Conservation (phyloP, 2,329 filamentous ascomycete species). For the Calonectria pseudoreteaudii region DNA sequence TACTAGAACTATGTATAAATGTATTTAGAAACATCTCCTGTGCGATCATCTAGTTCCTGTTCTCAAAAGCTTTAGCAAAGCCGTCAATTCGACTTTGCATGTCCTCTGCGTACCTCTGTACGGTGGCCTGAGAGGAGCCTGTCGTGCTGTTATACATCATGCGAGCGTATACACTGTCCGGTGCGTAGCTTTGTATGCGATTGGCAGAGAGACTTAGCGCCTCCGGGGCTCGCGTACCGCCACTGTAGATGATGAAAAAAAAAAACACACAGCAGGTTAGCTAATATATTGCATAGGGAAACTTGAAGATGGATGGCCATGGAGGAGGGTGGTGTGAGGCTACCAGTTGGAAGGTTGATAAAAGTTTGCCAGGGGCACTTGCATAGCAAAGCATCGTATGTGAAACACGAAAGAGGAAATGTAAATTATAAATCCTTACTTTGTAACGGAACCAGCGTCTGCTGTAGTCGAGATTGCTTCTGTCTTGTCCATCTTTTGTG, state of each 20-base stretch:
- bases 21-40: too few relatives aligned
- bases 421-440: not conserved
- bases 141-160: not conserved
- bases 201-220: not conserved
- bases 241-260: not conserved
- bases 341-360: not conserved
- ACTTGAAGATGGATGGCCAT: too few relatives aligned
- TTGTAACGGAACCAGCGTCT: not conserved
- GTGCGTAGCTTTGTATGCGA: not conserved
- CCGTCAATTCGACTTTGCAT: not conserved
- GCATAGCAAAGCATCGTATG: too few relatives aligned
- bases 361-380: not conserved
- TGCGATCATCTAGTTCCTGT: not conserved
- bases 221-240: not conserved
- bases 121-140: not conserved
- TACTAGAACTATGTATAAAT: too few relatives aligned
- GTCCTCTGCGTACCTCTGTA: not conserved
- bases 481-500: not conserved
- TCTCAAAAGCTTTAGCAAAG: not conserved
- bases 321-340: not conserved
- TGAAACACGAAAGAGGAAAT: too few relatives aligned
- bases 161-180: not conserved
- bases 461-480: not conserved
- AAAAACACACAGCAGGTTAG: not conserved
- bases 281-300: not conserved